Percentiles rank a stretch among this genome's conserved stretches.
phyloP scores from a whole-genome alignment of 257 asterid species.

The Nicotiana knightiana region DNA sequence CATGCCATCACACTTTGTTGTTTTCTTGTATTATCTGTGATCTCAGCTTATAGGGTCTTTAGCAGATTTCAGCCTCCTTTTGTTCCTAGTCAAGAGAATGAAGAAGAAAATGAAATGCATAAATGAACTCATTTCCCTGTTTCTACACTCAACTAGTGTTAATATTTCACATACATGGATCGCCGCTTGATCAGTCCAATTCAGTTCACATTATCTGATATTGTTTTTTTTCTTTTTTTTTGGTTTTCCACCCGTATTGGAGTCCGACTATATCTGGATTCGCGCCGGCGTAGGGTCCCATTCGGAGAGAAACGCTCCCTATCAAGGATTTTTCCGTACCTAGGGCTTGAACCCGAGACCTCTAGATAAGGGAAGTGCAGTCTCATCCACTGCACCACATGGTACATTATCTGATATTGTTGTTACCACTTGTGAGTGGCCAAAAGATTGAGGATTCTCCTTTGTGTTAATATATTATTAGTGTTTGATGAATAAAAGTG shows the following conservation, averaged over 20 bases:
- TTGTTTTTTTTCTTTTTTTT: background rate
- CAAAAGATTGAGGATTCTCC: background rate
- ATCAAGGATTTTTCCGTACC: too few relatives aligned
- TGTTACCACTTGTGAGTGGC: background rate
- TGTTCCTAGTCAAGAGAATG: slow-evolving; percentile 33
- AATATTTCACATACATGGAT: background rate
- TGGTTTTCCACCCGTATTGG: too few relatives aligned
- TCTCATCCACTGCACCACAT: too few relatives aligned
- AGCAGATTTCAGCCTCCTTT: slow-evolving; percentile 63
- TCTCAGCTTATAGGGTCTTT: slow-evolving; percentile 70
- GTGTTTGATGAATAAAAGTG: background rate
- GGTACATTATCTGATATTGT: background rate
- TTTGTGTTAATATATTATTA: background rate
- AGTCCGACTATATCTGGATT: too few relatives aligned
- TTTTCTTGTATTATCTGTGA: slow-evolving; percentile 57
- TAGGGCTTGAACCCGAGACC: too few relatives aligned
- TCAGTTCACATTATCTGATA: background rate
- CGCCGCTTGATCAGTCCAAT: background rate
- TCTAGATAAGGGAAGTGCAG: too few relatives aligned
- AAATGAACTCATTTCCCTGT: background rate
- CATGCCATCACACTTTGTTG: slow-evolving; percentile 55
- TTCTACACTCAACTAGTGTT: background rate
- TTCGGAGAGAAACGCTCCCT: too few relatives aligned
- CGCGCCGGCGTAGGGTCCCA: too few relatives aligned
- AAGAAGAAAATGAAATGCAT: slow-evolving; percentile 19